Percentiles rank a stretch among this genome's conserved stretches.
These are phyloP conservation scores for Colletotrichum sp. DNA, from an alignment of 2,329 filamentous ascomycete species.

Conservation along the genomic window DNA sequence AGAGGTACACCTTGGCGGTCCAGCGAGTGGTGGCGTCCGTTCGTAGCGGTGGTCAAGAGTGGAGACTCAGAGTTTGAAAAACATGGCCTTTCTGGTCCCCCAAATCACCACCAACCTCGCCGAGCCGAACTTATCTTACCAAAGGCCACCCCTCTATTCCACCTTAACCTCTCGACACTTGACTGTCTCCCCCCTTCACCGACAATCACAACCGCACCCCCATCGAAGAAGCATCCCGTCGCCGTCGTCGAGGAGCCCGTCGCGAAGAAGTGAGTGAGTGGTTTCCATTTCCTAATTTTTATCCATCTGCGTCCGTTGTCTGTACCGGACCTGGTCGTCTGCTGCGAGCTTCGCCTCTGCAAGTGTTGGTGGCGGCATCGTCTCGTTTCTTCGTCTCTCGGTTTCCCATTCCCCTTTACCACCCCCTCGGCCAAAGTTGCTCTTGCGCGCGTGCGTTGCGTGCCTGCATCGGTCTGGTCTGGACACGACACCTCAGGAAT, in stretches of 20 bases:
- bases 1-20: neutral
- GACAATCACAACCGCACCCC: constrained; percentile 16
- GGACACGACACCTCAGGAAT: constrained; percentile 22
- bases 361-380: neutral
- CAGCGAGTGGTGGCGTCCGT: constrained; percentile 9
- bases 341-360: neutral
- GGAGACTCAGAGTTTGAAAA: constrained; percentile 23
- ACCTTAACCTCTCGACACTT: constrained; percentile 22
- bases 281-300: neutral
- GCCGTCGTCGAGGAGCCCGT: constrained; percentile 13
- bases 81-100: constrained; percentile 24
- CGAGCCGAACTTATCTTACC: constrained; percentile 20
- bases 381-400: neutral
- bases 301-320: neutral
- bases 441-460: constrained; percentile 20
- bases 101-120: constrained; percentile 29
- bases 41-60: constrained; percentile 19
- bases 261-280: constrained; percentile 18
- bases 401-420: constrained; percentile 3
- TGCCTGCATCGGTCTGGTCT: constrained; percentile 20
- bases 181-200: constrained; percentile 20
- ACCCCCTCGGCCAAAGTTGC: constrained; percentile 19
- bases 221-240: neutral
- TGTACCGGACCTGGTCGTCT: neutral
- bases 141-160: constrained; percentile 22